These are phyloP conservation scores for Cercophora samala DNA, from an alignment of 495 filamentous ascomycete species.

Conservation along the genomic window DNA sequence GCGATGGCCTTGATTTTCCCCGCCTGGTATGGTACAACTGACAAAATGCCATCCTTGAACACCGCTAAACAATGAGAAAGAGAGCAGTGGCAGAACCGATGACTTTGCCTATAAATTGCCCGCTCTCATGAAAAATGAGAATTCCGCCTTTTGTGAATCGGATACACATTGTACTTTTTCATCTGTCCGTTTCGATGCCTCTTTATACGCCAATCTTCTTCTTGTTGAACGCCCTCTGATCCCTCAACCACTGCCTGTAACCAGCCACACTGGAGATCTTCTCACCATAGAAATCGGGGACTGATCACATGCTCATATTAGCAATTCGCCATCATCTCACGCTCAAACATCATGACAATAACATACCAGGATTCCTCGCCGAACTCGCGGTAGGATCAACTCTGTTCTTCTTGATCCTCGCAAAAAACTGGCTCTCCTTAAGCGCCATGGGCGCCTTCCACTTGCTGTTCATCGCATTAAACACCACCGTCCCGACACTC, in stretches of 20 bases:
- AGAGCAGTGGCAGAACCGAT: background rate
- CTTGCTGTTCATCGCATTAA: slow-evolving; percentile 65
- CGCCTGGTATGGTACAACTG: slow-evolving; percentile 1
- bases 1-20: background rate
- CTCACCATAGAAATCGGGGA: slow-evolving; percentile 77
- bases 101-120: background rate
- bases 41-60: slow-evolving; percentile 1
- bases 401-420: slow-evolving; percentile 79
- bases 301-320: slow-evolving; percentile 21
- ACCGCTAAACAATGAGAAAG: slow-evolving; percentile 6
- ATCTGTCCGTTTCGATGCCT: background rate
- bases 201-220: slow-evolving; percentile 60
- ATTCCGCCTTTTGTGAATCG: background rate
- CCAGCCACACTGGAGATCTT: slow-evolving; percentile 91
- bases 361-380: slow-evolving; percentile 56
- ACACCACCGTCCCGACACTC: slow-evolving; percentile 69
- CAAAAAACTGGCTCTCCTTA: slow-evolving; percentile 93
- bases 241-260: slow-evolving; percentile 93
- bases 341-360: background rate
- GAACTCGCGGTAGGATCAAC: slow-evolving; percentile 71
- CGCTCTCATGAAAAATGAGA: background rate
- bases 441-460: slow-evolving; percentile 63
- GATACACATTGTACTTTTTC: background rate
- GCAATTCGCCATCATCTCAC: background rate
- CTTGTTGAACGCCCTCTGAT: slow-evolving; percentile 93